Evolutionary conservation across 176 grass and related monocot genomes (phyloP).

Genomic region (Oryza glumipatula): DNA sequence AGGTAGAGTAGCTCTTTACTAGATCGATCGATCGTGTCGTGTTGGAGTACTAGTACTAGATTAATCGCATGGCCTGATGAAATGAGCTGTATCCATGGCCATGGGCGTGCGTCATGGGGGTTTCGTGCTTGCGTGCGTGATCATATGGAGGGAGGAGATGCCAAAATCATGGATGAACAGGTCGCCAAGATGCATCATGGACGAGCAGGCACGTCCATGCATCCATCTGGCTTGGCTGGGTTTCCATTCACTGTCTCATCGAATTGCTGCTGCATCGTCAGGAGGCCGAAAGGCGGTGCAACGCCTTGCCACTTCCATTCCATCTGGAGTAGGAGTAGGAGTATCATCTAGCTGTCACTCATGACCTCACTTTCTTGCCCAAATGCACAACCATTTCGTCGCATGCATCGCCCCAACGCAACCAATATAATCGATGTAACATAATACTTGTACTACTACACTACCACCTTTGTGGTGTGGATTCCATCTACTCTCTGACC

Average conservation of each 20-base stretch:
- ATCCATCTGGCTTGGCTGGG: not conserved
- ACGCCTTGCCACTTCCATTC: constrained; percentile 11
- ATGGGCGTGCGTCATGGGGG: not conserved
- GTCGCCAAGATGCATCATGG: not conserved
- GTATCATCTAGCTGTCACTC: not conserved
- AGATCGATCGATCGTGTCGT: not conserved
- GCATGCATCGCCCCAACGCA: not conserved
- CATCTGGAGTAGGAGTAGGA: no score
- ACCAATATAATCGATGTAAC: not conserved
- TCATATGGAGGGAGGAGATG: constrained; percentile 13
- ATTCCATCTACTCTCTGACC: not conserved
- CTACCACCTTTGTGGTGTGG: not conserved
- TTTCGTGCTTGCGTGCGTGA: constrained; percentile 37
- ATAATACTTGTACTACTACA: not conserved
- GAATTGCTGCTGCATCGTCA: not conserved
- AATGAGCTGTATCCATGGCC: constrained; percentile 44
- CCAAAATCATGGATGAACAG: not conserved
- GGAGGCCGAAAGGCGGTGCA: not conserved
- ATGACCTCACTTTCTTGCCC: constrained; percentile 44
- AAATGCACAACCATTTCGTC: not conserved
- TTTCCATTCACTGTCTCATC: not conserved
- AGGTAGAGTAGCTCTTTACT: no score
- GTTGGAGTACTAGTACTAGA: not conserved
- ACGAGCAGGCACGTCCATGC: not conserved
- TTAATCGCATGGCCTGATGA: constrained; percentile 22